These are phyloP conservation scores for Lizonia empirigonia DNA, from an alignment of 2,329 filamentous ascomycete genomes.

Conservation along the genomic window DNA sequence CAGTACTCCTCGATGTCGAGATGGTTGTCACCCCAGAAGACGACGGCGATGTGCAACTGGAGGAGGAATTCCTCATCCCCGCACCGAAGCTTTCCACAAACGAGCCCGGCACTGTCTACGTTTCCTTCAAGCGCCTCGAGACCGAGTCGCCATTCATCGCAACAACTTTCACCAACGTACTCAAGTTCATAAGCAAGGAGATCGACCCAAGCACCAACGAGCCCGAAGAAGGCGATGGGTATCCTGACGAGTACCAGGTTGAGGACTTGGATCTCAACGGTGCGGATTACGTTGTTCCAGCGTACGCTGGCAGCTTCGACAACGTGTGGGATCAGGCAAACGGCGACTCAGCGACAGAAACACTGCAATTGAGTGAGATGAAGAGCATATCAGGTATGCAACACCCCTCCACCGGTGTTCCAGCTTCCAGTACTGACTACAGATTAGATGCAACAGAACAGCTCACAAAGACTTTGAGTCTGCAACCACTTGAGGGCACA, in stretches of 20 bases:
- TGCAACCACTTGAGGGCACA: conserved; percentile 93
- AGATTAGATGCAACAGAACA: conserved; percentile 85
- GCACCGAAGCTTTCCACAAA: conserved; percentile 81
- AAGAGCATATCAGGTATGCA: conserved; percentile 88
- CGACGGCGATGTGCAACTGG: conserved; percentile 71
- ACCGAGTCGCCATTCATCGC: conserved; percentile 79
- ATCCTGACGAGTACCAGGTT: conserved; percentile 97
- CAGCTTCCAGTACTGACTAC: conserved; percentile 20
- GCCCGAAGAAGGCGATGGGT: conserved; percentile 81
- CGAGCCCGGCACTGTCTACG: conserved; percentile 91
- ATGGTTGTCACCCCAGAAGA: conserved; percentile 86
- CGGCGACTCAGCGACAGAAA: conserved; percentile 90
- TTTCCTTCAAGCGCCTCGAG: conserved; percentile 84
- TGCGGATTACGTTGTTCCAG: conserved; percentile 91
- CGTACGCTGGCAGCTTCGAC: conserved; percentile 93
- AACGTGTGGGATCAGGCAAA: conserved; percentile 95
- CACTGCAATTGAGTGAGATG: conserved; percentile 81
- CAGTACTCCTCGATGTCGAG: conserved; percentile 52
- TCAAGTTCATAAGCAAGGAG: conserved; percentile 98
- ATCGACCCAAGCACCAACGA: conserved; percentile 94
- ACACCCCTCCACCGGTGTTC: neutral
- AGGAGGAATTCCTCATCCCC: conserved; percentile 92
- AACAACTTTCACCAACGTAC: conserved; percentile 84
- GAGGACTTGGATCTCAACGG: conserved; percentile 90
- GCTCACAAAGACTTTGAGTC: conserved; percentile 80